Evolutionary conservation across 768 basidiomycete genomes (phyloP).

Genomic region (Rickenella mellea): DNA sequence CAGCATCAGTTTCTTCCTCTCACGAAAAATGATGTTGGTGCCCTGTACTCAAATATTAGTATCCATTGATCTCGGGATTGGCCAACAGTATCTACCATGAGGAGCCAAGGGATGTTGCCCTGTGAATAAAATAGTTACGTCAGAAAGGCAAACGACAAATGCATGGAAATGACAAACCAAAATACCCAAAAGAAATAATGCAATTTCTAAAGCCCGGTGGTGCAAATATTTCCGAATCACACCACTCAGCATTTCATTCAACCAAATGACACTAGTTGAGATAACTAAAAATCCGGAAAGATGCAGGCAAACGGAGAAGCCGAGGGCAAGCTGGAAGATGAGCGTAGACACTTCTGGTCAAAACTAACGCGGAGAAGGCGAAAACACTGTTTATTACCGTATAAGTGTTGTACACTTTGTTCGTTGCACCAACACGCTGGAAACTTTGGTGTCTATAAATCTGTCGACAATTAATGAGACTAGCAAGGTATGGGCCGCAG

Average conservation of each 20-base stretch:
- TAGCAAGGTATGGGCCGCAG: no score
- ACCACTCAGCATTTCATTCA: constrained; percentile 35
- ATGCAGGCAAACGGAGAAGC: constrained; percentile 39
- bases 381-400: no score
- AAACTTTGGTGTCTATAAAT: no score
- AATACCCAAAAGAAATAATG: constrained; percentile 27
- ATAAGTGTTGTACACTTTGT: no score
- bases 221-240: constrained; percentile 23
- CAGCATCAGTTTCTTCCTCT: constrained; percentile 28
- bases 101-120: constrained; percentile 36
- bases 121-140: background rate
- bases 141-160: background rate
- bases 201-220: constrained; percentile 29
- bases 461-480: no score
- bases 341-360: no score
- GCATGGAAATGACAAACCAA: constrained; percentile 14
- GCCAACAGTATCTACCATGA: constrained; percentile 10
- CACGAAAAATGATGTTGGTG: constrained; percentile 36
- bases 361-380: no score
- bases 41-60: constrained; percentile 16
- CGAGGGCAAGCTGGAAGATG: constrained; percentile 31
- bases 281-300: constrained; percentile 41
- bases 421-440: no score
- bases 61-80: background rate
- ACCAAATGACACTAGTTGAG: constrained; percentile 38